These are phyloP conservation scores for Sporothrix phasma DNA, from an alignment of 2,329 filamentous ascomycete species.

Conservation along the genomic window DNA sequence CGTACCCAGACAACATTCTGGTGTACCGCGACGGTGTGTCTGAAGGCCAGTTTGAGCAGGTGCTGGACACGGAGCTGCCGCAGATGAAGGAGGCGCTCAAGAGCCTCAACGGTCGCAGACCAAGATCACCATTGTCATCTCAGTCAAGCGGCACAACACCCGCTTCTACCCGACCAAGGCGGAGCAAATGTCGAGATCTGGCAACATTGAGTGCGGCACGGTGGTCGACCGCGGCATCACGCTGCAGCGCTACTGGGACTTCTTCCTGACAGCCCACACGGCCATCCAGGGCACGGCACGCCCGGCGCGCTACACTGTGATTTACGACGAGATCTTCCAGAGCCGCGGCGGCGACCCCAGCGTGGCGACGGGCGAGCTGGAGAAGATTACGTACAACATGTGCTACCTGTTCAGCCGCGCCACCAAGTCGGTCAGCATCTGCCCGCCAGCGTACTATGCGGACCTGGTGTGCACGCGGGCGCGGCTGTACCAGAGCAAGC, in stretches of 20 bases:
- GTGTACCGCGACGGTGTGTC: conserved; percentile 86
- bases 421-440: conserved; percentile 81
- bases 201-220: conserved; percentile 67
- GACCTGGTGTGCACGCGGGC: conserved; percentile 75
- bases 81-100: conserved; percentile 60
- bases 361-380: conserved; percentile 55
- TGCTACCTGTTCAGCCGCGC: conserved; percentile 79
- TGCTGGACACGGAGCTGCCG: conserved; percentile 60
- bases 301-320: conserved; percentile 75
- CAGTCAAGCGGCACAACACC: conserved; percentile 82
- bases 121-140: conserved; percentile 62
- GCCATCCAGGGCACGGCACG: conserved; percentile 56
- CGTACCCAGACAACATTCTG: conserved; percentile 62
- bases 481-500: conserved; percentile 56
- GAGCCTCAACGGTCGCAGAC: conserved; percentile 34
- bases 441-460: conserved; percentile 83
- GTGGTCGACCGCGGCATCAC: conserved; percentile 80
- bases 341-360: conserved; percentile 19
- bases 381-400: conserved; percentile 65
- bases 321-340: conserved; percentile 59
- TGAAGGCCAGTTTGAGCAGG: conserved; percentile 66
- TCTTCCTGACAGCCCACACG: conserved; percentile 72
- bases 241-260: conserved; percentile 66
- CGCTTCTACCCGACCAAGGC: conserved; percentile 66
- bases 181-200: conserved; percentile 34